Evolutionary conservation across 768 basidiomycete species (phyloP), one percentile per base, ranked within the genome.

Genomic region (Tephrocybe rancida): DNA sequence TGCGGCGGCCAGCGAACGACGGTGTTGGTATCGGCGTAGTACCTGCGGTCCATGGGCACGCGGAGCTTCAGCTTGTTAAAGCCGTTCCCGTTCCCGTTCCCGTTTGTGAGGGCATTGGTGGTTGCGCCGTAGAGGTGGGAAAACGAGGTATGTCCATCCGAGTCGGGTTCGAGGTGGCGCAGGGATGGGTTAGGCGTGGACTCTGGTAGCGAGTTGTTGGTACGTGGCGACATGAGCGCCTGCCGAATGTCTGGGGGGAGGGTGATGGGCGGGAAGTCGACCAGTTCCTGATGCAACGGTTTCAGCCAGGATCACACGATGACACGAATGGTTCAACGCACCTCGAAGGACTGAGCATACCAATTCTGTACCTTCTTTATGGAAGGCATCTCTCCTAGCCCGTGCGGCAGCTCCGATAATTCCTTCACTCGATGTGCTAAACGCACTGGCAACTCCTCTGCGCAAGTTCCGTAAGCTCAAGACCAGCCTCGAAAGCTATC

Each of bases 341-440:
- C 96, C 82, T 98, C 92, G 69, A 99, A 98, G 14, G 91, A 93
- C 75, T 98, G 93, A 0, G 96, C 96, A 70, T 99, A 99, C 97
- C 97, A 99, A 64, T 96, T 88, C 75, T 95, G 95, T 55, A 99
- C 92, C 67, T 91, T 95, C 53, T 86, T 84, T 59, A 99, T 98
- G 34, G 89, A 90, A 0, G 88, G 85, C 96, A 97, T 97, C 42
- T 83, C 82, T 62, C 86, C 87, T 46, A 99, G 79, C 50, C 92
- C 89, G 71, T 98, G 91, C 0, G 97, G 97, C 3, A 99, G 80
- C 60, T 91, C 86, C 61, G 98, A 94, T 25, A 99, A 83, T 71
- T 99, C 97, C 68, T 94, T 94, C 19, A 96, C 95, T 25, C 97
- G 84, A 68, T 99, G 97, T 0, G 95, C 95, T 18, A 99, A 81